Base-by-base conservation (phyloP, 495 filamentous ascomycete genomes). In the Delitschia confertaspora region DNA sequence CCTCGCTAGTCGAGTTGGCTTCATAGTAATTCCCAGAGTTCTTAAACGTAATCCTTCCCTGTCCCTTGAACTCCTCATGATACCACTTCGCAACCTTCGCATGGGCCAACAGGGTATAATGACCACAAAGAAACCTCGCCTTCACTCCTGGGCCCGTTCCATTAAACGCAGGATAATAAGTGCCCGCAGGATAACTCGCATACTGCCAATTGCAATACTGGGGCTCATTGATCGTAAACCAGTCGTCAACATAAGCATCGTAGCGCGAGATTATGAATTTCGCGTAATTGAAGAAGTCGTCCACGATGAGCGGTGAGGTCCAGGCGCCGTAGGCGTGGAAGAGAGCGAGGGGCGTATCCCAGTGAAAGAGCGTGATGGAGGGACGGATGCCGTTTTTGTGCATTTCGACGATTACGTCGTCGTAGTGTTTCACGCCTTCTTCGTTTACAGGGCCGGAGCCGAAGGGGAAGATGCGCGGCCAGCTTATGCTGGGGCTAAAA, bases 261-360 rank as follows among this genome's bases (percentile, higher is more conserved):
- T 68, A 69, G 16, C 63, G 49, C 6, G 38, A 33, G 33, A 70
- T 66, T 3, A 68, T 45, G 21, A 69, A 65, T 42, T 62, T 63
- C 7, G 66, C 66, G 35, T 68, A 70, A 27, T 63, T 56, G 33
- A 68, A 51, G 47, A 59, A 70, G 38, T 70, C 60, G 42, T 63
- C 64, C 2, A 70, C 55, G 27, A 69, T 63, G 32, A 61, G 56
- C 3, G 29, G 43, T 23, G 41, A 49, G 10, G 60, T 56, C 67
- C 66, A 70, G 22, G 61, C 67, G 16, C 67, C 67, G 39, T 70
- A 70, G 35, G 61, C 52, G 30, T 65, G 64, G 39, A 67, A 65
- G 21, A 70, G 45, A 11, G 58, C 56, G n/a, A 69, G 53, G 4
- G 67, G 67, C 13, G 65, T 62, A 49, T 70, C 67, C 67, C 67